A percentile compares a stretch with the other conserved stretches of the same genome.
Evolutionary conservation across 768 basidiomycete species (phyloP).

Genomic region (Pisolithus albus): DNA sequence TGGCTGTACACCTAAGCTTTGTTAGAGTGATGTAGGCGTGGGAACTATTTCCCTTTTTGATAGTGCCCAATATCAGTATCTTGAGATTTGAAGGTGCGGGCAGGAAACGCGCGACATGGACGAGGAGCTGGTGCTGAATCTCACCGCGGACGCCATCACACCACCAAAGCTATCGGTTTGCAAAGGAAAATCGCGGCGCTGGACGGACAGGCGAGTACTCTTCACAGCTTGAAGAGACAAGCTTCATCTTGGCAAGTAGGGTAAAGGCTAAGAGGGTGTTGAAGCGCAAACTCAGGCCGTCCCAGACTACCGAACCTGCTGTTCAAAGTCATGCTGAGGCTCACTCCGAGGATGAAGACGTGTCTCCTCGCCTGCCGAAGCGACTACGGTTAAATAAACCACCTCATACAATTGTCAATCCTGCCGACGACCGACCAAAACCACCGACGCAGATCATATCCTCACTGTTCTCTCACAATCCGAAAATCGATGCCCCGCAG

Average conservation of each 20-base stretch:
- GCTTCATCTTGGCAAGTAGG: slow-evolving; percentile 31
- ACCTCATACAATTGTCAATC: slow-evolving; percentile 12
- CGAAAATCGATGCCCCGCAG: slow-evolving; percentile 47
- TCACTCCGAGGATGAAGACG: slow-evolving; percentile 11
- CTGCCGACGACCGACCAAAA: slow-evolving; percentile 20
- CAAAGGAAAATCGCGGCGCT: slow-evolving; percentile 55
- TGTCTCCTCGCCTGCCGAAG: slow-evolving; percentile 39
- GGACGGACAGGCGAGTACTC: slow-evolving; percentile 64
- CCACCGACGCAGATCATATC: slow-evolving; percentile 66
- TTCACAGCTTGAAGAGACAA: not conserved
- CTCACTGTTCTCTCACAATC: slow-evolving; percentile 83
- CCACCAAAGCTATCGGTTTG: slow-evolving; percentile 20
- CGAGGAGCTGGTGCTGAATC: slow-evolving; percentile 70
- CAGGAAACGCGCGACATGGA: slow-evolving; percentile 39
- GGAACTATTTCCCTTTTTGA: too few species aligned
- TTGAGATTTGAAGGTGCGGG: too few species aligned
- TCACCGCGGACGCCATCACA: slow-evolving; percentile 38
- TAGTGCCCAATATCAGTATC: too few species aligned
- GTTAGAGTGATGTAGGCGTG: too few species aligned
- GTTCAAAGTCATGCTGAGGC: slow-evolving; percentile 12
- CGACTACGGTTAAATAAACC: slow-evolving; percentile 31
- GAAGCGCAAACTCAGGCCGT: slow-evolving; percentile 48
- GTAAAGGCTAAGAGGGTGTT: slow-evolving; percentile 66
- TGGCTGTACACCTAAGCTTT: too few species aligned
- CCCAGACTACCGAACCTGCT: slow-evolving; percentile 11